Evolutionary conservation across 208 protist genomes (phyloP), one percentile per base, ranked within the genome.

Genomic region (Acanthamoeba culbertsoni): DNA sequence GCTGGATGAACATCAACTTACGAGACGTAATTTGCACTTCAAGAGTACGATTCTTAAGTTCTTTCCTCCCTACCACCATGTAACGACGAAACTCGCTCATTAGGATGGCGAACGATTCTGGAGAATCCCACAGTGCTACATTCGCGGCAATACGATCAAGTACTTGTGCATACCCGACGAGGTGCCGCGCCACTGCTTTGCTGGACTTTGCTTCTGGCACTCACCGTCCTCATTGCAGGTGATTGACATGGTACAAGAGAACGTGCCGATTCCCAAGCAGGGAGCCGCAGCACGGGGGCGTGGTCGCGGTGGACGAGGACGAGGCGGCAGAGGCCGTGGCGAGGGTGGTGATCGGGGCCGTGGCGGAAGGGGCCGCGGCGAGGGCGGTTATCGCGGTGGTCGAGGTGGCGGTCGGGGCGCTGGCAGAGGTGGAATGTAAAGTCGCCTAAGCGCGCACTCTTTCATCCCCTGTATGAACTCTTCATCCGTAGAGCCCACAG

Each of bases 81-180:
- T 86, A n/a, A 59, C 75, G 65, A 12, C 33, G 28, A 35, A 10
- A 55, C 75, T 5, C 33, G 42, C 18, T 28, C 6, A 23, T 89
- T 48, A 96, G 96, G 97, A 98, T 95, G 96, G 97, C 42, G 97
- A 98, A 73, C 93, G 96, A 51, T 98, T 98, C 94, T 98, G 97
- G 97, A 96, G 95, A 55, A 84, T 98, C 45, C 71, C 93, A 31
- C 93, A 98, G 86, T 97, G 96, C 93, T 97, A 98, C 93, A 97
- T 98, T 28, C 95, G 98, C 75, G 98, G 98, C 35, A 98, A 98
- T 93, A 98, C 96, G 77, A 97, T 98, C 73, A 98, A 98, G 94
- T 98, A 98, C 94, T 73, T 98, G 40, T 93, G 96, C 20, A 94
- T 98, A 18, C 96, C 96, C 26, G 97, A 98, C 82, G 97, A 98